phyloP scores from a whole-genome alignment of 768 basidiomycete species.

The Hericium alpestre region DNA sequence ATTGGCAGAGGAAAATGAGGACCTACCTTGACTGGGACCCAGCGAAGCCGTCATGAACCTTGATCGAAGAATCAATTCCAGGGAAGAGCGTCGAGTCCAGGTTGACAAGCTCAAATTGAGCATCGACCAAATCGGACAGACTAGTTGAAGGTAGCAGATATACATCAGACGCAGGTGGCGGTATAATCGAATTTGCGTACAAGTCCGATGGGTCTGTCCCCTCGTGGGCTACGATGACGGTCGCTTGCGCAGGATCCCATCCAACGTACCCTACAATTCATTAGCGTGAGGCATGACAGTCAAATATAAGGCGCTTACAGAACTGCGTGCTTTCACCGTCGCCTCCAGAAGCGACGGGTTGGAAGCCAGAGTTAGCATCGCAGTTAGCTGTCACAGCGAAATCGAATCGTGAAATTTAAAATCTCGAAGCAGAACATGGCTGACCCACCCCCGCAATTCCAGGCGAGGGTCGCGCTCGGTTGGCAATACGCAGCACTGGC shows the following conservation, averaged over 20 bases:
- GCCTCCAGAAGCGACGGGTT: slow-evolving; percentile 34
- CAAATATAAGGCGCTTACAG: slow-evolving; percentile 17
- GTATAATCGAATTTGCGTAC: slow-evolving; percentile 20
- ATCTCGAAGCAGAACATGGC: neutral
- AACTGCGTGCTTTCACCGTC: slow-evolving; percentile 27
- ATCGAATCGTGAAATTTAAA: neutral
- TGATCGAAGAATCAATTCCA: slow-evolving; percentile 30
- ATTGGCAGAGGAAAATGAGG: slow-evolving; percentile 5
- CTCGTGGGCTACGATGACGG: slow-evolving; percentile 47
- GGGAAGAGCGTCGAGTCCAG: slow-evolving; percentile 44
- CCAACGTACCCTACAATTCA: slow-evolving; percentile 27
- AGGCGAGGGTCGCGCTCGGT: slow-evolving; percentile 30
- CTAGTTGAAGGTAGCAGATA: slow-evolving; percentile 16
- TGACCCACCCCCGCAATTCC: slow-evolving; percentile 41
- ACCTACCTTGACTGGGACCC: slow-evolving; percentile 32
- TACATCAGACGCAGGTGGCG: neutral
- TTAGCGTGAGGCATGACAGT: neutral
- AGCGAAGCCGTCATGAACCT: slow-evolving; percentile 44
- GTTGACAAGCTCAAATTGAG: slow-evolving; percentile 21
- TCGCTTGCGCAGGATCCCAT: slow-evolving; percentile 36
- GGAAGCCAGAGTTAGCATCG: slow-evolving; percentile 28
- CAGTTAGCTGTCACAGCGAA: slow-evolving; percentile 25
- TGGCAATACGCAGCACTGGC: slow-evolving; percentile 42
- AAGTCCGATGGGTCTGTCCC: slow-evolving; percentile 47
- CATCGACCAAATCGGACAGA: slow-evolving; percentile 39